A percentile compares a stretch with the other conserved stretches of the same genome.
phyloP scores from a whole-genome alignment of 139 green algal genomes.

The Chlamydomonas sp. region DNA sequence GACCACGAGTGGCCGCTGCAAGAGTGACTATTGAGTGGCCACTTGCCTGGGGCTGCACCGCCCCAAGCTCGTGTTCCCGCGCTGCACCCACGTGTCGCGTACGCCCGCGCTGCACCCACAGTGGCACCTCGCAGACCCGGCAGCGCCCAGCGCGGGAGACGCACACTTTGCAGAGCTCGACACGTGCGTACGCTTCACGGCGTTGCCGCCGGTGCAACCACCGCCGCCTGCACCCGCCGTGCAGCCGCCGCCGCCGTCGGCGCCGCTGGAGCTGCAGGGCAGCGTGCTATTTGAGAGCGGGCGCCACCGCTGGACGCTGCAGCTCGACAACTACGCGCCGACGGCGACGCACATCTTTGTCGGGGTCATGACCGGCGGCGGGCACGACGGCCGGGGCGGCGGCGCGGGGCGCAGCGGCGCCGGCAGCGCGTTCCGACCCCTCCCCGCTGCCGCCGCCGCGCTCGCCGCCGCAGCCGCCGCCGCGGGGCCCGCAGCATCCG shows the following conservation, averaged over 20 bases:
- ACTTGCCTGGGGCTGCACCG: too few relatives aligned
- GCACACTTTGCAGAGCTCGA: conserved; percentile 43
- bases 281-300: conserved; percentile 35
- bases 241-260: neutral
- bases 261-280: conserved; percentile 33
- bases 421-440: too few relatives aligned
- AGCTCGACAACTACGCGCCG: conserved; percentile 50
- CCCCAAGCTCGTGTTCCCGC: conserved; percentile 33
- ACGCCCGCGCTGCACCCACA: conserved; percentile 48
- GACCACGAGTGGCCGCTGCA: too few relatives aligned
- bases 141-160: conserved; percentile 19
- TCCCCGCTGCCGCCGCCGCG: too few relatives aligned
- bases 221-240: conserved; percentile 13
- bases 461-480: too few relatives aligned
- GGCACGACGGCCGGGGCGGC: too few relatives aligned
- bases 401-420: too few relatives aligned
- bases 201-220: too few relatives aligned
- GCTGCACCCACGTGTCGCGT: conserved; percentile 39
- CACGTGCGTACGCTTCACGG: conserved; percentile 50
- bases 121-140: conserved; percentile 27
- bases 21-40: too few relatives aligned
- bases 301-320: conserved; percentile 51
- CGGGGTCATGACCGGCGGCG: conserved; percentile 38
- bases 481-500: too few relatives aligned
- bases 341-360: conserved; percentile 44